Conservation (phyloP, 2,329 filamentous ascomycete genomes). For the Phaeoacremonium minimum region DNA sequence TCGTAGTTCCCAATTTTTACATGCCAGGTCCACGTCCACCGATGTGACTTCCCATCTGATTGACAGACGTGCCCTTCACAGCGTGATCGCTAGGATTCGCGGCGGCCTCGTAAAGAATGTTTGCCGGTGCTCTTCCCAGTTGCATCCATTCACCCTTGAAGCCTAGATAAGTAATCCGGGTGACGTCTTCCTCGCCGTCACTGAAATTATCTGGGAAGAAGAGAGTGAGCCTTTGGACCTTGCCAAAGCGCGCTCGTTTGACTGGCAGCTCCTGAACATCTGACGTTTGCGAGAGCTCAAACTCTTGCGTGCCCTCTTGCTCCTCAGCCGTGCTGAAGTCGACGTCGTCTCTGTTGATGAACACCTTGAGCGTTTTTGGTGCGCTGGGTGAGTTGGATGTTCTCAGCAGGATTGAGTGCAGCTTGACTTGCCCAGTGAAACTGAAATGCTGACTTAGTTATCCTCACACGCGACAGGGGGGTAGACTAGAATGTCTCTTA, state of each 20-base stretch:
- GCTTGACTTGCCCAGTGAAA: conserved; percentile 89
- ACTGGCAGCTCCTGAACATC: conserved; percentile 86
- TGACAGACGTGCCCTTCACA: conserved; percentile 52
- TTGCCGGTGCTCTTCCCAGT: conserved; percentile 74
- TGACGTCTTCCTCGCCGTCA: conserved; percentile 74
- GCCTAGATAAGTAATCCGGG: conserved; percentile 75
- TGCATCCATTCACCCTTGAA: conserved; percentile 95
- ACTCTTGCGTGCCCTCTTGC: conserved; percentile 64
- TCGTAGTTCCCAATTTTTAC: conserved; percentile 10
- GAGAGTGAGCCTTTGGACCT: conserved; percentile 74
- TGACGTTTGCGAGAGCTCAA: conserved; percentile 72
- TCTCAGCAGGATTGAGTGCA: conserved; percentile 84
- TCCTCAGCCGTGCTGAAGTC: conserved; percentile 78
- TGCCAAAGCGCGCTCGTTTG: conserved; percentile 83
- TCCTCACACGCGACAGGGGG: background rate
- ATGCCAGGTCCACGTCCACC: conserved; percentile 34
- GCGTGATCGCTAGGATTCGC: conserved; percentile 87
- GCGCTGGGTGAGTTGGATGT: conserved; percentile 67
- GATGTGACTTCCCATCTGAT: conserved; percentile 51
- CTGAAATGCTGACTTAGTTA: conserved; percentile 41
- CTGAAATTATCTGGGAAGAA: conserved; percentile 93
- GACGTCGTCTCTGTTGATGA: conserved; percentile 80
- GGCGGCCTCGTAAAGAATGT: conserved; percentile 89
- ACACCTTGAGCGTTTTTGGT: conserved; percentile 80
- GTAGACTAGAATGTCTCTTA: too few relatives aligned